A percentile compares a stretch with the other conserved stretches of the same genome.
These are phyloP conservation scores for Pulveroboletus sp. DNA, from an alignment of 768 basidiomycete species.

Conservation along the genomic window DNA sequence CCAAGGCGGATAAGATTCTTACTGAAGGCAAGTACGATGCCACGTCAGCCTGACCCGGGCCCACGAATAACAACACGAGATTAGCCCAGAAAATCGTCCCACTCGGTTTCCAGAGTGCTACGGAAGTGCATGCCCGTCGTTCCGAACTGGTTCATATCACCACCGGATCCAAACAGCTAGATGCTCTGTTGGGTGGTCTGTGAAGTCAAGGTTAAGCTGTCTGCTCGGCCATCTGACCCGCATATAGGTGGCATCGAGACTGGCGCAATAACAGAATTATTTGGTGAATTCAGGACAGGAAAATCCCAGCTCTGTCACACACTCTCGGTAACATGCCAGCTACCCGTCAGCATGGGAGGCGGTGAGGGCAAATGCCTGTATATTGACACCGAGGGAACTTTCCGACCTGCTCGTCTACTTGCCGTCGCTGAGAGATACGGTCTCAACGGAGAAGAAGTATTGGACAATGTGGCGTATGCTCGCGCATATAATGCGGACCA, in stretches of 20 bases:
- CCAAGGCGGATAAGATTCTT: slow-evolving; percentile 96
- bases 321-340: slow-evolving; percentile 95
- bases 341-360: slow-evolving; percentile 96
- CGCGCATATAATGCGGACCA: slow-evolving; percentile 99
- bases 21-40: slow-evolving; percentile 62
- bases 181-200: slow-evolving; percentile 88
- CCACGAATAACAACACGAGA: slow-evolving; percentile 8
- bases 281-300: slow-evolving; percentile 97
- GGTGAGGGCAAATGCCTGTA: slow-evolving; percentile 99
- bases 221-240: slow-evolving; percentile 11
- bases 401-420: slow-evolving; percentile 91
- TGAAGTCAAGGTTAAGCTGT: slow-evolving; percentile 6
- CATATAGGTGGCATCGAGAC: slow-evolving; percentile 89
- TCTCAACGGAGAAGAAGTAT: slow-evolving; percentile 95
- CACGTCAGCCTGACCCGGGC: not conserved
- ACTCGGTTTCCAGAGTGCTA: slow-evolving; percentile 96
- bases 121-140: slow-evolving; percentile 91
- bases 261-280: slow-evolving; percentile 95
- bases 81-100: slow-evolving; percentile 94
- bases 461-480: slow-evolving; percentile 98
- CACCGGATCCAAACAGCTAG: slow-evolving; percentile 93
- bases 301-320: slow-evolving; percentile 99
- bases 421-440: slow-evolving; percentile 95
- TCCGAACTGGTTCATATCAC: slow-evolving; percentile 96
- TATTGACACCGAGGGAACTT: slow-evolving; percentile 99